Evolutionary conservation across 2,329 filamentous ascomycete species (phyloP).

Genomic region (Curvularia hawaiiensis): DNA sequence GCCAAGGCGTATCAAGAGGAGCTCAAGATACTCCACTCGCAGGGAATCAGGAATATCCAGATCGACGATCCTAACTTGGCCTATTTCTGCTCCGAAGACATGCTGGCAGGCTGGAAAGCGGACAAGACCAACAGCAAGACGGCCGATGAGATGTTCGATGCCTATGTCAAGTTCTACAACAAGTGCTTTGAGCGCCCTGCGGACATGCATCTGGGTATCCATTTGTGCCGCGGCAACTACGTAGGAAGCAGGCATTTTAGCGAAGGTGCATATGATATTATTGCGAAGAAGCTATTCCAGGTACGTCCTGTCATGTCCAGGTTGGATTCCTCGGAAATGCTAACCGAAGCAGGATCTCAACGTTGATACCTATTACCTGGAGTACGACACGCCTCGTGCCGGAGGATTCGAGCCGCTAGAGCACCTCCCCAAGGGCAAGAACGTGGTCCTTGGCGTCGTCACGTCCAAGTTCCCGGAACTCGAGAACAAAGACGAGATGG

Average conservation of each 20-base stretch:
- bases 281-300: slow-evolving; percentile 51
- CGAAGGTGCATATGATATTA: slow-evolving; percentile 55
- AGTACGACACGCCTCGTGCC: slow-evolving; percentile 55
- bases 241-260: slow-evolving; percentile 54
- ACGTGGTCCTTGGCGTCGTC: slow-evolving; percentile 54
- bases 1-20: slow-evolving; percentile 55
- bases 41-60: slow-evolving; percentile 55
- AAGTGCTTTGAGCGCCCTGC: slow-evolving; percentile 66
- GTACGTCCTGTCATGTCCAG: slow-evolving; percentile 18
- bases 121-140: slow-evolving; percentile 71
- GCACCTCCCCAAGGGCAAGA: slow-evolving; percentile 53
- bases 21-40: slow-evolving; percentile 52
- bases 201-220: slow-evolving; percentile 78
- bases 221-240: slow-evolving; percentile 67
- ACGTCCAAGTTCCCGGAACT: slow-evolving; percentile 54
- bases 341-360: slow-evolving; percentile 41
- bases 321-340: not conserved
- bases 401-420: slow-evolving; percentile 55
- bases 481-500: slow-evolving; percentile 54
- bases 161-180: slow-evolving; percentile 80
- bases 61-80: slow-evolving; percentile 57
- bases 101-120: slow-evolving; percentile 52
- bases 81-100: slow-evolving; percentile 47
- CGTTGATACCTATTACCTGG: slow-evolving; percentile 49
- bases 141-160: slow-evolving; percentile 72